Evolutionary conservation across 768 basidiomycete genomes (phyloP).

Genomic region (Dendrothele bispora): DNA sequence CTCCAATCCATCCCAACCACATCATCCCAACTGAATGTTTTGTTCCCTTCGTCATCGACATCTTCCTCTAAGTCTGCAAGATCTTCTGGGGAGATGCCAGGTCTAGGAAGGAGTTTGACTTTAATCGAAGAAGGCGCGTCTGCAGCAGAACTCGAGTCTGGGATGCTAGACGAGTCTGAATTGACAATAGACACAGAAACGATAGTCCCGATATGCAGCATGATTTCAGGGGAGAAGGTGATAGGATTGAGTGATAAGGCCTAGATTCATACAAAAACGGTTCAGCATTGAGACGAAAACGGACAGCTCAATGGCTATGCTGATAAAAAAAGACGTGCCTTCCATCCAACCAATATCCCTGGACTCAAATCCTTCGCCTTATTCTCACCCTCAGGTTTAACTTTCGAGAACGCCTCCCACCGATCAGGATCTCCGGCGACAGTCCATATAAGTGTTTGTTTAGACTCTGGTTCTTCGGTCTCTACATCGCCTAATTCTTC

Average conservation of each 20-base stretch:
- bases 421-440: background rate
- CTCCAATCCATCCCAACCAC: slow-evolving; percentile 5
- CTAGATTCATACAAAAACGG: background rate
- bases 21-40: background rate
- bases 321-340: too few relatives aligned
- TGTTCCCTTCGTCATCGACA: too few relatives aligned
- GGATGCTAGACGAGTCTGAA: too few relatives aligned
- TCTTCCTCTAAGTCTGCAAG: slow-evolving; percentile 2
- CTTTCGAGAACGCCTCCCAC: background rate
- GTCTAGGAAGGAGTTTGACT: background rate
- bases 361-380: too few relatives aligned
- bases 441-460: too few relatives aligned
- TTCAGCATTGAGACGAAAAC: background rate
- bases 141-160: too few relatives aligned
- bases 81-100: too few relatives aligned
- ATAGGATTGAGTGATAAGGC: background rate
- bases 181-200: background rate
- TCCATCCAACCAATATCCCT: slow-evolving; percentile 9
- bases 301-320: too few relatives aligned
- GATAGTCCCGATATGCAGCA: slow-evolving; percentile 7
- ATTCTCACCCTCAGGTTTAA: too few relatives aligned
- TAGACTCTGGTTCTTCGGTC: too few relatives aligned
- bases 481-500: too few relatives aligned
- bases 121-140: background rate
- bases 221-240: slow-evolving; percentile 1